These are phyloP conservation scores for Microsporum canis DNA, from an alignment of 2,329 filamentous ascomycete genomes.

Conservation along the genomic window DNA sequence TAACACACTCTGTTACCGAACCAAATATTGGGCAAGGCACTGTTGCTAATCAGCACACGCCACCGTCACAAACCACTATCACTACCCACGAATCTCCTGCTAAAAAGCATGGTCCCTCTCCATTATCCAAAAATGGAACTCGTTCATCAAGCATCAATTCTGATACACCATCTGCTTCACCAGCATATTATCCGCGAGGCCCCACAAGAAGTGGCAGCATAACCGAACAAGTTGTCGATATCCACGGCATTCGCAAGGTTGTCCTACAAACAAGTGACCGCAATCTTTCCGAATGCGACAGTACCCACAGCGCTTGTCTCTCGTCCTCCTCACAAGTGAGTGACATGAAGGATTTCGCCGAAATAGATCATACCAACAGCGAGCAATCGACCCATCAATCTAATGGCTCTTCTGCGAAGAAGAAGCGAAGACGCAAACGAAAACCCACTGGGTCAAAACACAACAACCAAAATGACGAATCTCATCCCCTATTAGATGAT, in stretches of 20 bases:
- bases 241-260: constrained; percentile 63
- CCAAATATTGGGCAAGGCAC: neutral
- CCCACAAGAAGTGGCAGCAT: constrained; percentile 62
- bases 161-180: constrained; percentile 14
- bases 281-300: constrained; percentile 23
- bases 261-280: constrained; percentile 57
- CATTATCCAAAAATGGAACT: neutral
- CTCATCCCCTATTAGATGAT: neutral
- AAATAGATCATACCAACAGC: neutral
- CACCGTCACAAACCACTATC: neutral
- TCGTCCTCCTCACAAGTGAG: neutral
- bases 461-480: neutral
- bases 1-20: constrained; percentile 2
- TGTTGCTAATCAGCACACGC: neutral
- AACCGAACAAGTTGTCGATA: constrained; percentile 65
- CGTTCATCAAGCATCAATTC: neutral
- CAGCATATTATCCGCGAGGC: constrained; percentile 16
- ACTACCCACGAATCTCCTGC: neutral
- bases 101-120: neutral
- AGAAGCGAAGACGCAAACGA: constrained; percentile 12
- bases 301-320: neutral
- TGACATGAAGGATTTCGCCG: neutral
- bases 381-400: neutral
- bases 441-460: constrained; percentile 7
- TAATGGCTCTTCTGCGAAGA: constrained; percentile 3